Evolutionary conservation across 2,329 filamentous ascomycete species (phyloP), one percentile per base, ranked within the genome.

Genomic region (Sclerotinia subarctica): DNA sequence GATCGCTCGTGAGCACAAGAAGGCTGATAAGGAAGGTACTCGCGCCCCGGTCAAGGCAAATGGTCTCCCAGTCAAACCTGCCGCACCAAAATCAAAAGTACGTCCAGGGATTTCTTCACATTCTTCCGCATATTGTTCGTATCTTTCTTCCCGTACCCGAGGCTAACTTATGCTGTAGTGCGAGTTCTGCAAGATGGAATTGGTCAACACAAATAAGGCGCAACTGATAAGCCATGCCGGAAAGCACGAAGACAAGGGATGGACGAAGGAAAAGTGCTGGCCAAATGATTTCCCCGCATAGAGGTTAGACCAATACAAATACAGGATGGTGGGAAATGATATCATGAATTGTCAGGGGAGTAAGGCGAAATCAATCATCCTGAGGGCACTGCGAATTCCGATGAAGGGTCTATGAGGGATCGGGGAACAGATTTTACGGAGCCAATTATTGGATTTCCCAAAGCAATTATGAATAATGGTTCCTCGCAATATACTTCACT

Each of bases 181-280:
- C 77, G 79, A 80, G 69, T 82, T 83, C 73, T 84, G 82, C 74
- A 79, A 80, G 70, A 83, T 82, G 71, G 82, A 84, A 72, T 79
- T 84, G 64, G 80, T 84, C 70, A 83, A 82, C 74, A 82, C 82
- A 66, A 85, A 85, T 73, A 78, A 80, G 65, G 79, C 80, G 53
- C 83, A 85, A 74, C 79, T 86, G 19, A 81, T 83, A 75, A 80
- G 81, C n/a, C 84, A 86, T 72, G 84, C 84, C 17, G 74, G 76
- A 64, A 85, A 82, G 6, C 84, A 86, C 73, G 79, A 82, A 70
- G 77, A 80, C 35, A 81, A 81, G 70, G 69, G 76, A 5, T 85
- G 84, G 84, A 77, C 83, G 0, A 86, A 85, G 79, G 83, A 86
- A 79, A 85, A 85, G 79, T 86, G 84, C 79, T 86, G 82, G 81